Percentiles rank a stretch among this genome's conserved stretches.
These are phyloP conservation scores for Pythium apleroticum DNA, from an alignment of 352 stramenopile species.

Conservation along the genomic window DNA sequence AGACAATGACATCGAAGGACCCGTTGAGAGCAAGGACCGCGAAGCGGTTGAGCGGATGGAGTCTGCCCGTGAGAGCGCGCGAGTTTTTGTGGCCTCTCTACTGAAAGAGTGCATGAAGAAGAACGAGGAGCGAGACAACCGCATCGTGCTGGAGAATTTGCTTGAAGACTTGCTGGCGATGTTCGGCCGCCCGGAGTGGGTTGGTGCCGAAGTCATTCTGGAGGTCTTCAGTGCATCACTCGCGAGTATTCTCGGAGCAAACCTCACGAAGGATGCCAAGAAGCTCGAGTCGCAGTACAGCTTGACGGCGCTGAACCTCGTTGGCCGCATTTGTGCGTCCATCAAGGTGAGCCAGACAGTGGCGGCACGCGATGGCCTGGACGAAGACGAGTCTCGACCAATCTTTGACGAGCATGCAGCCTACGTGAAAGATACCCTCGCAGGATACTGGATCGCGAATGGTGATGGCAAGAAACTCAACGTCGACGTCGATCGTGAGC, in stretches of 20 bases:
- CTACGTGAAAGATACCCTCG: slow-evolving; percentile 20
- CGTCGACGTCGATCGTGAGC: slow-evolving; percentile 4
- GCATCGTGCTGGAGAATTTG: slow-evolving; percentile 78
- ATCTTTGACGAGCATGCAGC: slow-evolving; percentile 54
- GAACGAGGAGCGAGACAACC: slow-evolving; percentile 72
- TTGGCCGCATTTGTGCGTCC: slow-evolving; percentile 76
- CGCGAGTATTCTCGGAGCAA: slow-evolving; percentile 62
- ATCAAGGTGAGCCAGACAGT: slow-evolving; percentile 63
- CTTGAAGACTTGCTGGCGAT: slow-evolving; percentile 82
- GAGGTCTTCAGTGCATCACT: slow-evolving; percentile 67
- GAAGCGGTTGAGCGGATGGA: slow-evolving; percentile 29
- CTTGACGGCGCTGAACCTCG: slow-evolving; percentile 61
- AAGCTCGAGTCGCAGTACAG: slow-evolving; percentile 70
- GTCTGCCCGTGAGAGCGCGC: slow-evolving; percentile 33
- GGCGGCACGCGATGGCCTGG: slow-evolving; percentile 32
- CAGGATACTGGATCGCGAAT: slow-evolving; percentile 22
- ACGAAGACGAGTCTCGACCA: slow-evolving; percentile 44
- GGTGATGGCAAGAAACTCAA: slow-evolving; percentile 19
- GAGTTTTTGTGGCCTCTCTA: slow-evolving; percentile 47
- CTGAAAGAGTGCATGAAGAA: slow-evolving; percentile 84
- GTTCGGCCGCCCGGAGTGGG: slow-evolving; percentile 79
- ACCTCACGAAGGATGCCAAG: slow-evolving; percentile 52
- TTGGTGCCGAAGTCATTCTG: slow-evolving; percentile 70
- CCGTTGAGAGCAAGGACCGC: background rate
- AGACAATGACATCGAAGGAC: slow-evolving; percentile 15